A percentile compares a stretch with the other conserved stretches of the same genome.
Conservation (phyloP, 1,139 yeast species). For the Petasospora rhodanensis region DNA sequence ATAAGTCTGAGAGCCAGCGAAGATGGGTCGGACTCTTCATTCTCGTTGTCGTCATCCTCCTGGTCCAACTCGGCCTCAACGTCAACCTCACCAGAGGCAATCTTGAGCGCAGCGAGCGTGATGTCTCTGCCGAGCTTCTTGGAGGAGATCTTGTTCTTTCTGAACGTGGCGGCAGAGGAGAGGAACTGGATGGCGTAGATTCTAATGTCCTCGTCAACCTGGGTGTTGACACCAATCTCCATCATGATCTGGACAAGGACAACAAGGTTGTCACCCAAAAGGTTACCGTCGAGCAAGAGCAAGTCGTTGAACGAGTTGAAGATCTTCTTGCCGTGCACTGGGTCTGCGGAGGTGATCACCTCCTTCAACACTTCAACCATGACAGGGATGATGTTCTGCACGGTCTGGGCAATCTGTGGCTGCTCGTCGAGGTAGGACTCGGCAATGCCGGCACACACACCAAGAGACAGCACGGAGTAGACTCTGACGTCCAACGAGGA, state of each 20-base stretch:
- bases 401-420: slow-evolving; percentile 45
- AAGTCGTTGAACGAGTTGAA: slow-evolving; percentile 85
- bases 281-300: slow-evolving; percentile 67
- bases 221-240: slow-evolving; percentile 65
- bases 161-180: slow-evolving; percentile 67
- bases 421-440: slow-evolving; percentile 44
- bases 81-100: slow-evolving; percentile 79
- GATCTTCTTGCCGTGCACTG: slow-evolving; percentile 65
- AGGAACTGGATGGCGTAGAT: slow-evolving; percentile 81
- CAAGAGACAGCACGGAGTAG: slow-evolving; percentile 79
- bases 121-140: slow-evolving; percentile 78
- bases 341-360: slow-evolving; percentile 66
- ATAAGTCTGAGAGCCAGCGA: slow-evolving; percentile 77
- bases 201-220: slow-evolving; percentile 77
- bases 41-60: slow-evolving; percentile 87
- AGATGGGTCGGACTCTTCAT: slow-evolving; percentile 82
- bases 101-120: slow-evolving; percentile 66
- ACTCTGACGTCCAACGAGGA: slow-evolving; percentile 72
- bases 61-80: slow-evolving; percentile 65
- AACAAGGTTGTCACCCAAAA: slow-evolving; percentile 73
- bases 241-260: slow-evolving; percentile 69
- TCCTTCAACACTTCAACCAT: slow-evolving; percentile 81
- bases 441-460: slow-evolving; percentile 66
- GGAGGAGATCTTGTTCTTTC: slow-evolving; percentile 60
- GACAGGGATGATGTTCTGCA: slow-evolving; percentile 67